Evolutionary conservation across 2,329 filamentous ascomycete species (phyloP).

Genomic region (Microdochium trichocladiopsis): DNA sequence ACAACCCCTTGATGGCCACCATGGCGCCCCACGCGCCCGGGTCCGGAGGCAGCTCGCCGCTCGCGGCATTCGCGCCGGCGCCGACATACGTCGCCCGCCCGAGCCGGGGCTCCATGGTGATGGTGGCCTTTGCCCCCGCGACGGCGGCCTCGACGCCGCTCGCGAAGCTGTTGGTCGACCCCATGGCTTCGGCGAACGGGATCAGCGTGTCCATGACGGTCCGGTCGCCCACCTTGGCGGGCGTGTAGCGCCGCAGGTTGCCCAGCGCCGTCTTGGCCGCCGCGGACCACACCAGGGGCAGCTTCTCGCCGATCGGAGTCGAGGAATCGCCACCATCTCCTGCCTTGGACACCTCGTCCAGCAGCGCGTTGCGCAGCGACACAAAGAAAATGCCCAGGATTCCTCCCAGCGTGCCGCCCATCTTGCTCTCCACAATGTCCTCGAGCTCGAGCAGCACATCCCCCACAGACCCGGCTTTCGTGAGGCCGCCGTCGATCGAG

Average conservation of each 20-base stretch:
- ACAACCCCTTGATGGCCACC: slow-evolving; percentile 39
- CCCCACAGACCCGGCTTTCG: slow-evolving; percentile 37
- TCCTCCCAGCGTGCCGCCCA: slow-evolving; percentile 33
- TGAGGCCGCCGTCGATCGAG: slow-evolving; percentile 29
- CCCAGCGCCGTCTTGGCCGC: slow-evolving; percentile 34
- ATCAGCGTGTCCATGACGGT: slow-evolving; percentile 52
- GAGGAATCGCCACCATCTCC: slow-evolving; percentile 18
- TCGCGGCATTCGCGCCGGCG: slow-evolving; percentile 41
- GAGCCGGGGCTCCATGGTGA: slow-evolving; percentile 55
- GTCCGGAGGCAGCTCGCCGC: slow-evolving; percentile 52
- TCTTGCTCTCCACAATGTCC: slow-evolving; percentile 47
- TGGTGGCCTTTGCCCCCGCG: slow-evolving; percentile 55
- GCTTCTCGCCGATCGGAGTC: slow-evolving; percentile 1
- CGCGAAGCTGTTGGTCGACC: slow-evolving; percentile 39
- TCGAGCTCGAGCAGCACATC: slow-evolving; percentile 40
- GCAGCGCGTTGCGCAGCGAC: slow-evolving; percentile 25
- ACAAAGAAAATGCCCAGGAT: slow-evolving; percentile 38
- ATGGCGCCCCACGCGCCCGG: slow-evolving; percentile 66
- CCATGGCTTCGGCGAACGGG: slow-evolving; percentile 41
- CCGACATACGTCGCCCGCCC: slow-evolving; percentile 65
- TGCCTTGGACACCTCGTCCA: slow-evolving; percentile 23
- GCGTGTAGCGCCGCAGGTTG: slow-evolving; percentile 44
- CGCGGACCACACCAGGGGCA: slow-evolving; percentile 32
- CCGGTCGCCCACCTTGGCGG: slow-evolving; percentile 46
- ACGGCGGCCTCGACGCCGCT: slow-evolving; percentile 52